Evolutionary conservation across 345 rosid species (phyloP).

Genomic region (Hibiscus syriacus): DNA sequence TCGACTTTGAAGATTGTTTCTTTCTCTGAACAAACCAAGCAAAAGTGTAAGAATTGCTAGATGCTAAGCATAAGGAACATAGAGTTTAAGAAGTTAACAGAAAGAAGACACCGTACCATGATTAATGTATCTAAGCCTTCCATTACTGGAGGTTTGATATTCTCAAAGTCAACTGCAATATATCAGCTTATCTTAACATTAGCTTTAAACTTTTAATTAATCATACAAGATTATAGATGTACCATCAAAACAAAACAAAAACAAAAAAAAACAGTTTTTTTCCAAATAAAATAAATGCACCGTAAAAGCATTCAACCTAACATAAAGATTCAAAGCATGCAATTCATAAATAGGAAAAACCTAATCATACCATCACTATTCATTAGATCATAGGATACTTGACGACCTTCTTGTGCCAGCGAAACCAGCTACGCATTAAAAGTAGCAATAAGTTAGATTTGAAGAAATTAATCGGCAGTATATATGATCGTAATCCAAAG

Average conservation of each 20-base stretch:
- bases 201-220: neutral
- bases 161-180: slow-evolving; percentile 52
- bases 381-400: slow-evolving; percentile 47
- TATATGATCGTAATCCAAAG: neutral
- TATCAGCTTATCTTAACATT: neutral
- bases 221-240: neutral
- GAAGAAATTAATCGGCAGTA: slow-evolving; percentile 10
- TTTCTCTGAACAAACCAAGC: slow-evolving; percentile 23
- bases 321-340: neutral
- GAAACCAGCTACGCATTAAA: slow-evolving; percentile 60
- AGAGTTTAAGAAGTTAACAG: slow-evolving; percentile 17
- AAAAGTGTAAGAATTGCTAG: neutral
- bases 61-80: neutral
- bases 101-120: slow-evolving; percentile 32
- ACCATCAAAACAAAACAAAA: neutral
- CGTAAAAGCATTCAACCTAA: neutral
- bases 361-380: slow-evolving; percentile 38
- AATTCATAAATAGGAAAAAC: neutral
- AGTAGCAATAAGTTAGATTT: slow-evolving; percentile 20
- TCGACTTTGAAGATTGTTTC: slow-evolving; percentile 42
- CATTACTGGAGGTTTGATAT: slow-evolving; percentile 60
- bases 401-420: slow-evolving; percentile 55
- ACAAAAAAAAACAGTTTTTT: neutral
- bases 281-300: neutral
- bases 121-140: slow-evolving; percentile 58